Percentiles rank a stretch among this genome's conserved stretches.
Evolutionary conservation across 495 filamentous ascomycete species (phyloP).

Genomic region (Podospora bellae-mahoneyi): DNA sequence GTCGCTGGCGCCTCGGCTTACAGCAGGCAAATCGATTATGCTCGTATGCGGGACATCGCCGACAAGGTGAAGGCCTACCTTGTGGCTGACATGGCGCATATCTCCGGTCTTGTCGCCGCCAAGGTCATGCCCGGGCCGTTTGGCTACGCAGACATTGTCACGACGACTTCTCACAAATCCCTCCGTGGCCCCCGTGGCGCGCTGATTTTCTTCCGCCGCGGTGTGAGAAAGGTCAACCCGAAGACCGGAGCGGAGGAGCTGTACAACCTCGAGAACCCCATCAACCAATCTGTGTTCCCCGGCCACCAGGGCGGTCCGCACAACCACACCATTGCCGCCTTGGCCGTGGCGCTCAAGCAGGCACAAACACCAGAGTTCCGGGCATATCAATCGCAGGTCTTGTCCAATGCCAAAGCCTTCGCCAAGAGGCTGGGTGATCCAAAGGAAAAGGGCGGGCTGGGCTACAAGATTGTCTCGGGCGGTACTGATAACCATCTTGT

Average conservation of each 20-base stretch:
- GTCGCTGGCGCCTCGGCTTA: conserved; percentile 94
- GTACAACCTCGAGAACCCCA: conserved; percentile 90
- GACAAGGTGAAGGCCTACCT: conserved; percentile 92
- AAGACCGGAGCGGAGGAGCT: conserved; percentile 81
- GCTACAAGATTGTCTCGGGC: conserved; percentile 86
- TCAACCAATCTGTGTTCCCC: conserved; percentile 97
- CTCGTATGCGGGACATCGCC: conserved; percentile 78
- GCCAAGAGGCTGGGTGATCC: conserved; percentile 67
- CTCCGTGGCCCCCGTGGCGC: conserved; percentile 91
- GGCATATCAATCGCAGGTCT: conserved; percentile 81
- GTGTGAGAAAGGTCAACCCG: conserved; percentile 74
- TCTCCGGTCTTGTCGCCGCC: conserved; percentile 89
- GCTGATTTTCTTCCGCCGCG: conserved; percentile 97
- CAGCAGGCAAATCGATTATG: conserved; percentile 89
- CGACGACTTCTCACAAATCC: conserved; percentile 98
- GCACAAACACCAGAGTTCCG: conserved; percentile 86
- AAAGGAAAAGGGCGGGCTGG: conserved; percentile 70
- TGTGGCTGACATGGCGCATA: conserved; percentile 95
- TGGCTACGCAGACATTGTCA: conserved; percentile 84
- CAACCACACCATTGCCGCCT: conserved; percentile 97
- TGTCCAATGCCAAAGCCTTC: conserved; percentile 84
- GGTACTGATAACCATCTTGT: conserved; percentile 98
- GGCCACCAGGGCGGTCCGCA: conserved; percentile 97
- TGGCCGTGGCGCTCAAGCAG: conserved; percentile 91
- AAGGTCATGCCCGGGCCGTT: conserved; percentile 91